Evolutionary conservation across 306 rosid species (phyloP), one percentile per base, ranked within the genome.

Genomic region (Comarum palustre): DNA sequence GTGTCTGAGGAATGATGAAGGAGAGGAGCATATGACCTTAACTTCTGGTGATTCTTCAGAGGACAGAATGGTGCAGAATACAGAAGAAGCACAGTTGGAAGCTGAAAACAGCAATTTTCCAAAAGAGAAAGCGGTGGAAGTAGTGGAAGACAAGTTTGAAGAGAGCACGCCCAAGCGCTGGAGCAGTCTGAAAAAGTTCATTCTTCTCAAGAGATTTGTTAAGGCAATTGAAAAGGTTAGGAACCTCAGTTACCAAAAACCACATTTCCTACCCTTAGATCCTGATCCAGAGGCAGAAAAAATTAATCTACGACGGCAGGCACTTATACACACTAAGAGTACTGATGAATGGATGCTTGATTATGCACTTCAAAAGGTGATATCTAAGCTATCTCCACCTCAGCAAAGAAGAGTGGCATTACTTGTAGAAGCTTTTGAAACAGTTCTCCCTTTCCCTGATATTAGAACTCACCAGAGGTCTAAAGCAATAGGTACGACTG

Each of bases 301-400:
- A 57, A 86, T 88, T 75, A 63, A 42, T 76, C 90, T 91, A 46
- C 86, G 81, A 82, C 90, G n/a, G 73, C 90, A 78, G 77, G 83
- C 70, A 43, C 73, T 74, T 1, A 93, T 85, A 52, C 84, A 87
- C 75, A 83, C 69, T 38, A 89, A 81, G 63, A 88, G 84, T 50
- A 75, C 83, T 5, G 97, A 91, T 82, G 95, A 94, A 77, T 94
- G 97, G 96, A 91, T 91, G 96, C 91, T 94, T 66, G 96, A 94
- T 77, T 73, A 78, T 70, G 99, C 99, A 69, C 85, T 94, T 74
- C 97, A 84, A 71, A 84, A 83, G 82, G 97, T 94, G 73, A 79
- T 91, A 73, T 88, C 93, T 38, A 91, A 83, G 71, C 87, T 94
- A 39, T 90, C 78, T 60, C 93, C 95, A 31, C 82, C 87, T 83